Base-by-base conservation (phyloP, 2,329 filamentous ascomycete genomes). In the Phoma sp. region DNA sequence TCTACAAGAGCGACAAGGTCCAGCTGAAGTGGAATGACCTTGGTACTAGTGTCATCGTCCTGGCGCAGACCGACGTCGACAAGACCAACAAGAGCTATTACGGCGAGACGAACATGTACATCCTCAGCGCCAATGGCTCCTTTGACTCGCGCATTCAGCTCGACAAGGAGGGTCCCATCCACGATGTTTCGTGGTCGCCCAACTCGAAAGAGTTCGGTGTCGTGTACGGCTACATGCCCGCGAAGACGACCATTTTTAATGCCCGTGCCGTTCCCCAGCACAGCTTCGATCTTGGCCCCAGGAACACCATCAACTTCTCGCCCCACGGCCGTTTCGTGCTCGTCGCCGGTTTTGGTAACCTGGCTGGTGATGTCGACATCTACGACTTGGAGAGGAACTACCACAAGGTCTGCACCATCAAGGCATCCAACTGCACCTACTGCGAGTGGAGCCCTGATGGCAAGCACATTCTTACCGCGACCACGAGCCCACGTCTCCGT, bases 61-160 rank as follows among this genome's bases (percentile, higher is more conserved):
- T 99, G 69, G 93, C 95, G 51, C 93, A 98, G 80, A 99, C 95
- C 29, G 95, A 99, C 60, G 95, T 98, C 48, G 95, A 99, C 79
- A 96, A 95, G 80, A 92, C 92, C 54, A 96, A 96, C 78, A 98
- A 98, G 86, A 97, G 91, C 78, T 99, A 99, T 80, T 99, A 99
- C 68, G 95, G 95, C 72, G 95, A 99, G 80, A 98, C 95, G 8
- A 98, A 91, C 61, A 87, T 99, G 72, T 98, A 98, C 79, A 84
- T 99, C 65, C 84, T 99, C 60, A 96, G 91, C 76, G 89, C 92
- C 60, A 96, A 89, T 70, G 93, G 93, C 59, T 87, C 88, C 42
- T 96, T 98, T 69, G 95, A 99, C 76, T 95, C 93, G 54, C 88
- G 95, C 66, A 88, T 99, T 64, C 86, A 89, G 60, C 82, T 97